Conservation (phyloP, 2,329 filamentous ascomycete species). For the Parasarocladium wereldwijsianum region DNA sequence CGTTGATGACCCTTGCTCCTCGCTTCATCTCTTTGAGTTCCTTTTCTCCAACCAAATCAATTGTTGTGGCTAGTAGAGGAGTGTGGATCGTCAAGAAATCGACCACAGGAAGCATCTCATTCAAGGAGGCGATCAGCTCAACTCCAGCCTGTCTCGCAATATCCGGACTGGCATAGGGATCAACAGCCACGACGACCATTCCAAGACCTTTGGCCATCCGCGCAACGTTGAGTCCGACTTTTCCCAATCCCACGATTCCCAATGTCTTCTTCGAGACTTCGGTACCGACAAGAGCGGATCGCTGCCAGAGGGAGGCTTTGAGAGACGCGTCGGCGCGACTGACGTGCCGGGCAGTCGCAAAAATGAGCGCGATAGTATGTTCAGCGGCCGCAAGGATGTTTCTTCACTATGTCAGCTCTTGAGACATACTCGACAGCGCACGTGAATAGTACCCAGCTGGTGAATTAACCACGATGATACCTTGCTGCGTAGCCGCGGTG, state of each 20-base stretch:
- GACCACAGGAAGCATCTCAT: slow-evolving; percentile 45
- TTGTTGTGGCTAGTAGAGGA: slow-evolving; percentile 61
- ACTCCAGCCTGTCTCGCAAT: slow-evolving; percentile 56
- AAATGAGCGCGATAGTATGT: slow-evolving; percentile 60
- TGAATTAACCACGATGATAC: slow-evolving; percentile 69
- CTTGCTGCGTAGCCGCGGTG: slow-evolving; percentile 52
- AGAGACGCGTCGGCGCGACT: slow-evolving; percentile 54
- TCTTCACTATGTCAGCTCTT: too few species aligned
- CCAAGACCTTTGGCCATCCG: slow-evolving; percentile 64
- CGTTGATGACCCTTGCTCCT: slow-evolving; percentile 61
- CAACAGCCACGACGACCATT: slow-evolving; percentile 61
- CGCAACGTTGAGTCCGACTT: slow-evolving; percentile 69
- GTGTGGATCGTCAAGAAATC: slow-evolving; percentile 76
- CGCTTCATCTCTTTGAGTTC: slow-evolving; percentile 60
- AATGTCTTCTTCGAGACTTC: slow-evolving; percentile 67
- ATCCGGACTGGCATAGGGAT: slow-evolving; percentile 64
- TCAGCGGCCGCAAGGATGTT: slow-evolving; percentile 73
- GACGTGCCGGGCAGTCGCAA: slow-evolving; percentile 61
- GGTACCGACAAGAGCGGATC: slow-evolving; percentile 58
- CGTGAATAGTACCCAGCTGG: too few species aligned
- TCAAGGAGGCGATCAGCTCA: slow-evolving; percentile 39
- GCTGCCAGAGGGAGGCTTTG: slow-evolving; percentile 62
- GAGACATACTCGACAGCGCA: too few species aligned
- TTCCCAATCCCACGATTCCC: slow-evolving; percentile 66
- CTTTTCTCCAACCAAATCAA: slow-evolving; percentile 53